Conservation (phyloP, 164 flowering plant species). For the Sedum album region DNA sequence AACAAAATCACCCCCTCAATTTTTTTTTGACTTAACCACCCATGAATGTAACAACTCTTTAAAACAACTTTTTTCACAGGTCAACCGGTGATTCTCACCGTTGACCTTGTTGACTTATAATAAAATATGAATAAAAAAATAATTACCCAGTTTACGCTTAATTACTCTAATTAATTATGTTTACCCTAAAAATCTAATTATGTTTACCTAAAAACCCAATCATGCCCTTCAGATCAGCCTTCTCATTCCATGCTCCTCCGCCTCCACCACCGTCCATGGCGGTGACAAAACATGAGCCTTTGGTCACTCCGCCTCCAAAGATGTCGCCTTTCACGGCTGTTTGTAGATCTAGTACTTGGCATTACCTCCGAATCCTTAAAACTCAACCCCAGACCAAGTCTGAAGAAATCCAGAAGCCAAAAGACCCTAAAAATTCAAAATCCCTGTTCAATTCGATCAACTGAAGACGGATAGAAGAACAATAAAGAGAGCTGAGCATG, state of each 20-base stretch:
- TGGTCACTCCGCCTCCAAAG: background rate
- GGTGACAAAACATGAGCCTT: background rate
- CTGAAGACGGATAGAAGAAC: background rate
- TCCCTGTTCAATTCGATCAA: background rate
- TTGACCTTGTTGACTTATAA: no score
- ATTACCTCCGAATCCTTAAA: constrained; percentile 22
- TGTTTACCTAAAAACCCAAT: no score
- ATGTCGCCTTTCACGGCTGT: constrained; percentile 20
- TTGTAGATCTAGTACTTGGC: constrained; percentile 48
- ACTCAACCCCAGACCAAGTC: background rate
- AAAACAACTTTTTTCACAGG: no score
- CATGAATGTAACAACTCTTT: no score
- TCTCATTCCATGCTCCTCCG: background rate
- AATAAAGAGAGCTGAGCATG: background rate
- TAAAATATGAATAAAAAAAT: no score
- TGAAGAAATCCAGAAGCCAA: background rate
- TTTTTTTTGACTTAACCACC: no score
- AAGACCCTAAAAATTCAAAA: background rate
- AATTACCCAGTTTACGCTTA: no score
- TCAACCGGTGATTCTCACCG: no score
- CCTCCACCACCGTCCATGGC: background rate
- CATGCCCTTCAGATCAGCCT: background rate
- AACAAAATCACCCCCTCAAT: no score
- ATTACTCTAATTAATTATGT: no score
- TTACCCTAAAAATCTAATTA: no score